Evolutionary conservation across 1,284 basidiomycete genomes (phyloP).

Genomic region (Flammula alnicola): DNA sequence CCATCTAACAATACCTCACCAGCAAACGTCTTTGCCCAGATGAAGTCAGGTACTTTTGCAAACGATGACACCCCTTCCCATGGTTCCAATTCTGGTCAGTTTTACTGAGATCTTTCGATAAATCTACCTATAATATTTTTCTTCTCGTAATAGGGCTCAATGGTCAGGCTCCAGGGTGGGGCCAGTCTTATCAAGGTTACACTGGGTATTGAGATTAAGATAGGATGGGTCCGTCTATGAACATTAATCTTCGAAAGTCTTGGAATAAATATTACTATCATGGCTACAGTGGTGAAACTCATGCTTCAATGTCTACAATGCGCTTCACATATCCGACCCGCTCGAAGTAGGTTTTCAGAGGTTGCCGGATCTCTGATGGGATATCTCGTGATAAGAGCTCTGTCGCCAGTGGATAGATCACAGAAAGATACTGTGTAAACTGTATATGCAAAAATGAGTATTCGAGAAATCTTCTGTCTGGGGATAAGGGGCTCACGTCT

Average conservation of each 20-base stretch:
- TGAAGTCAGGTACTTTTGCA: conserved; percentile 93
- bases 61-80: conserved; percentile 51
- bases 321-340: conserved; percentile 77
- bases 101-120: too few species aligned
- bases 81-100: conserved; percentile 58
- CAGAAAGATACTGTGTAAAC: conserved; percentile 85
- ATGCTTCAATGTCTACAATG: conserved; percentile 64
- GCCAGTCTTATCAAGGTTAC: conserved; percentile 52
- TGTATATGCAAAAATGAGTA: conserved; percentile 36
- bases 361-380: conserved; percentile 78
- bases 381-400: conserved; percentile 84
- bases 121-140: background rate
- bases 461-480: conserved; percentile 5
- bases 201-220: conserved; percentile 46
- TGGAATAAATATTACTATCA: conserved; percentile 38
- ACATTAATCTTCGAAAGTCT: conserved; percentile 43
- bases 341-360: conserved; percentile 77
- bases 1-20: conserved; percentile 62
- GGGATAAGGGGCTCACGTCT: conserved; percentile 61
- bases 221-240: conserved; percentile 17
- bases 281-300: conserved; percentile 26
- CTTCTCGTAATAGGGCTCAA: conserved; percentile 36
- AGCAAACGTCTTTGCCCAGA: conserved; percentile 91
- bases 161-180: conserved; percentile 71
- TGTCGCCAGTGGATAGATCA: conserved; percentile 86